phyloP scores from a whole-genome alignment of 2,329 filamentous ascomycete species.

The Epichloe coenophiala region DNA sequence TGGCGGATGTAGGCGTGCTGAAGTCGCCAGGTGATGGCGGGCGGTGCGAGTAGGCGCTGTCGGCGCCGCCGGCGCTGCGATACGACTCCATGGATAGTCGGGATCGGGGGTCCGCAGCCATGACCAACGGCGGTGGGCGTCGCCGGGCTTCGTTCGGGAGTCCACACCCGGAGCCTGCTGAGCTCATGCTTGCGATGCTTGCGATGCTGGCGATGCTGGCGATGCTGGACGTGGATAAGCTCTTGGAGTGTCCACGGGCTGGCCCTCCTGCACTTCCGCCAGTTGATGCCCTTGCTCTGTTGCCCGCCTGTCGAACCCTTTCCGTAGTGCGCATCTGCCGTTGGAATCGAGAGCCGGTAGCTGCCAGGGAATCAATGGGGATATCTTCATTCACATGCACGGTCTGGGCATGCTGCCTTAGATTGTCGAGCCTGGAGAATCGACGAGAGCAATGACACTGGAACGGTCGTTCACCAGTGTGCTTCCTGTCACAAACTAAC shows the following conservation, averaged over 20 bases:
- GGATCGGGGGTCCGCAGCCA: slow-evolving; percentile 59
- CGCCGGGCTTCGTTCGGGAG: slow-evolving; percentile 54
- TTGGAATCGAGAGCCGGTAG: slow-evolving; percentile 83
- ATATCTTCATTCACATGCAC: slow-evolving; percentile 98
- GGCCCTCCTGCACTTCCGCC: slow-evolving; percentile 59
- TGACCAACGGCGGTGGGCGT: slow-evolving; percentile 69
- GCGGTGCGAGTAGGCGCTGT: slow-evolving; percentile 49
- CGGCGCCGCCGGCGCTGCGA: slow-evolving; percentile 47
- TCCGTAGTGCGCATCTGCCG: slow-evolving; percentile 74
- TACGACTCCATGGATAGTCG: slow-evolving; percentile 57
- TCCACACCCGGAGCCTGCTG: slow-evolving; percentile 51
- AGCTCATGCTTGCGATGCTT: slow-evolving; percentile 53
- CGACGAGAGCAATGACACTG: slow-evolving; percentile 88
- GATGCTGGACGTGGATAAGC: slow-evolving; percentile 76
- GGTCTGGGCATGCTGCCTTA: slow-evolving; percentile 92
- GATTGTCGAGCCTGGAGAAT: slow-evolving; percentile 88
- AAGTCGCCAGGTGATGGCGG: slow-evolving; percentile 59
- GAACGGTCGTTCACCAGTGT: slow-evolving; percentile 92
- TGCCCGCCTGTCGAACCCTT: slow-evolving; percentile 59
- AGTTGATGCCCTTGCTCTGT: slow-evolving; percentile 64
- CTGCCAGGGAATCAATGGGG: slow-evolving; percentile 81
- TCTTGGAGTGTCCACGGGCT: slow-evolving; percentile 70
- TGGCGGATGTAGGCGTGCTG: slow-evolving; percentile 72
- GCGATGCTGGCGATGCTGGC: slow-evolving; percentile 66
- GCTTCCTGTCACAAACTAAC: slow-evolving; percentile 49